Evolutionary conservation across 345 rosid genomes (phyloP).

Genomic region (Populus davidiana): DNA sequence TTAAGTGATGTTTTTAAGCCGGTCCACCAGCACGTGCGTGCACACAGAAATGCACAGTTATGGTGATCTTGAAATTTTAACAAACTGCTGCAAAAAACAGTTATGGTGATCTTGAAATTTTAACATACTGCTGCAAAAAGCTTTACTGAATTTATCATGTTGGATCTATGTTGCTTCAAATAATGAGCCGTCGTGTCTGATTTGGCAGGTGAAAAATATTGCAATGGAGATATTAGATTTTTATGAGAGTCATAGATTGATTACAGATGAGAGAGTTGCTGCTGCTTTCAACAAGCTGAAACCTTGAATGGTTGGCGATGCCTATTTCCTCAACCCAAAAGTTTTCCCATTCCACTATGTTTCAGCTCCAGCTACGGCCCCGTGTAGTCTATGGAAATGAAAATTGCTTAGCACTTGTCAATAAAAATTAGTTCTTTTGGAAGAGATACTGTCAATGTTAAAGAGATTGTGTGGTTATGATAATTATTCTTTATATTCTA

Average conservation of each 20-base stretch:
- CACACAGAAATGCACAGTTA: too few relatives aligned
- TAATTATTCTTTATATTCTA: background rate
- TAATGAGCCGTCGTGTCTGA: background rate
- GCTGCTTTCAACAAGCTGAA: slow-evolving; percentile 54
- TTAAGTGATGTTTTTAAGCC: background rate
- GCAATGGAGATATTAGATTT: slow-evolving; percentile 60
- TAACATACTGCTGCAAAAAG: background rate
- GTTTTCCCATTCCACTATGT: background rate
- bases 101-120: background rate
- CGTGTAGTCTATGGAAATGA: background rate
- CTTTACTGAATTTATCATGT: too few relatives aligned
- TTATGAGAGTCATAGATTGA: slow-evolving; percentile 43
- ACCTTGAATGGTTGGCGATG: slow-evolving; percentile 26
- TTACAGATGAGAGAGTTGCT: slow-evolving; percentile 40
- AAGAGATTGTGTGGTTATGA: background rate
- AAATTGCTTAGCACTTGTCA: background rate
- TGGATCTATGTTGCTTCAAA: background rate
- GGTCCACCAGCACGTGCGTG: too few relatives aligned
- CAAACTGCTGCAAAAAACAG: background rate
- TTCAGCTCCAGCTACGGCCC: background rate
- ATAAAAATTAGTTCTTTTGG: background rate
- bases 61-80: background rate
- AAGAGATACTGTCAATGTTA: background rate
- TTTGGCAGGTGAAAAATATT: slow-evolving; percentile 52
- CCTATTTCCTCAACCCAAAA: background rate